A percentile compares a stretch with the other conserved stretches of the same genome.
Evolutionary conservation across 2,329 filamentous ascomycete species (phyloP).

Genomic region (Lomentospora prolificans): DNA sequence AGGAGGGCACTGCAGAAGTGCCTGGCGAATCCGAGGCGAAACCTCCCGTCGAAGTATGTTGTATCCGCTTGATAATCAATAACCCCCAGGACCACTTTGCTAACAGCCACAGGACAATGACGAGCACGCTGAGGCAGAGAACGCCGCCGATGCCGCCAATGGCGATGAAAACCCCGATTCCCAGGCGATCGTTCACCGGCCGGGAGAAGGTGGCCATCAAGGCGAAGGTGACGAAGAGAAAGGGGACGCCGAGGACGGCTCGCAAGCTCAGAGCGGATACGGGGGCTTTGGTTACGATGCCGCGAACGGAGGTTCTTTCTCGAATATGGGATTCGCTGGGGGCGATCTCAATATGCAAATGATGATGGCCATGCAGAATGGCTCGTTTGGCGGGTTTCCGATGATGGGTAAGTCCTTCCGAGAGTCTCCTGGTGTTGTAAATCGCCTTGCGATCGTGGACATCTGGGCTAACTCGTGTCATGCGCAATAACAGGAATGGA

Average conservation of each 20-base stretch:
- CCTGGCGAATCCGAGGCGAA: too few relatives aligned
- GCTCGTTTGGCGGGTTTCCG: slow-evolving; percentile 50
- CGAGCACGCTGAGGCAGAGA: too few relatives aligned
- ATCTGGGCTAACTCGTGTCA: slow-evolving; percentile 19
- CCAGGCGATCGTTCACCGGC: too few relatives aligned
- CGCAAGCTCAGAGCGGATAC: slow-evolving; percentile 16
- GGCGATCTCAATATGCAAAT: slow-evolving; percentile 68
- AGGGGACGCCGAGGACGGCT: slow-evolving; percentile 18
- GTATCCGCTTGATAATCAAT: too few relatives aligned
- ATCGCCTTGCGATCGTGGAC: background rate
- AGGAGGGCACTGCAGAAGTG: too few relatives aligned
- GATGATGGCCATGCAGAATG: slow-evolving; percentile 69
- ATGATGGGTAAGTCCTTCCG: slow-evolving; percentile 69
- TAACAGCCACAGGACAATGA: too few relatives aligned
- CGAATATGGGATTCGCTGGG: slow-evolving; percentile 49
- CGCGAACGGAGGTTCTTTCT: slow-evolving; percentile 35
- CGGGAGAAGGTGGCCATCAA: background rate
- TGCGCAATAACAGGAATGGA: slow-evolving; percentile 81
- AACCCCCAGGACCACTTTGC: too few relatives aligned
- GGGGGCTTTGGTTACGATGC: slow-evolving; percentile 20
- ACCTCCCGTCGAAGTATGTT: too few relatives aligned
- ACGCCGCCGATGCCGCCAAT: too few relatives aligned
- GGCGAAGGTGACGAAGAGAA: slow-evolving; percentile 13
- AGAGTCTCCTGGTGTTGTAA: background rate
- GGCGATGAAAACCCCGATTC: too few relatives aligned